Evolutionary conservation across 1,284 basidiomycete species (phyloP).

Genomic region (Caloboletus firmus): DNA sequence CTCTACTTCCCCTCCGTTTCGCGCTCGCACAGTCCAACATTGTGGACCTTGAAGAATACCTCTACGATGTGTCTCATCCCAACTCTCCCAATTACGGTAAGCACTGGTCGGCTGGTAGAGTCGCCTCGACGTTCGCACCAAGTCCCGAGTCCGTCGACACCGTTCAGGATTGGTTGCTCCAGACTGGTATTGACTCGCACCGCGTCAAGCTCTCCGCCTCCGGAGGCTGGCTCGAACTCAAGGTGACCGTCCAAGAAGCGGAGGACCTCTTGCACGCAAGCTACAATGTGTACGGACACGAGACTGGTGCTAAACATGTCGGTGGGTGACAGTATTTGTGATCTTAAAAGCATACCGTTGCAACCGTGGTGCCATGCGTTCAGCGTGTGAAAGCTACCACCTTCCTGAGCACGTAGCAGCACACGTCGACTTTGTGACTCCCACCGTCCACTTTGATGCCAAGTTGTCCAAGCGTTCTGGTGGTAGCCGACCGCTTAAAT

Average conservation of each 20-base stretch:
- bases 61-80: slow-evolving; percentile 48
- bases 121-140: slow-evolving; percentile 46
- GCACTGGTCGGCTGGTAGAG: slow-evolving; percentile 44
- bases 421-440: slow-evolving; percentile 49
- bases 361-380: neutral
- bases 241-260: slow-evolving; percentile 43
- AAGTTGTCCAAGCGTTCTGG: slow-evolving; percentile 25
- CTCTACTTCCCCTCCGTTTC: slow-evolving; percentile 43
- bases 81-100: slow-evolving; percentile 46
- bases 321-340: slow-evolving; percentile 21
- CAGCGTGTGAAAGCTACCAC: slow-evolving; percentile 48
- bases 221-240: slow-evolving; percentile 45
- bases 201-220: slow-evolving; percentile 37
- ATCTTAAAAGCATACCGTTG: neutral
- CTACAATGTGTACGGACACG: slow-evolving; percentile 46
- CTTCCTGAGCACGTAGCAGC: slow-evolving; percentile 41
- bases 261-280: slow-evolving; percentile 44
- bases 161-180: slow-evolving; percentile 42
- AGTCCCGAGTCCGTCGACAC: slow-evolving; percentile 36
- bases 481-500: neutral
- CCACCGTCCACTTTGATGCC: slow-evolving; percentile 45
- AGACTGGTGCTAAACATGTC: slow-evolving; percentile 34
- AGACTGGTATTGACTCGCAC: slow-evolving; percentile 37
- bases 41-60: slow-evolving; percentile 37
- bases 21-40: slow-evolving; percentile 46